Base-by-base conservation (phyloP, 1,284 basidiomycete genomes). In the Tylopilus orsonianus region DNA sequence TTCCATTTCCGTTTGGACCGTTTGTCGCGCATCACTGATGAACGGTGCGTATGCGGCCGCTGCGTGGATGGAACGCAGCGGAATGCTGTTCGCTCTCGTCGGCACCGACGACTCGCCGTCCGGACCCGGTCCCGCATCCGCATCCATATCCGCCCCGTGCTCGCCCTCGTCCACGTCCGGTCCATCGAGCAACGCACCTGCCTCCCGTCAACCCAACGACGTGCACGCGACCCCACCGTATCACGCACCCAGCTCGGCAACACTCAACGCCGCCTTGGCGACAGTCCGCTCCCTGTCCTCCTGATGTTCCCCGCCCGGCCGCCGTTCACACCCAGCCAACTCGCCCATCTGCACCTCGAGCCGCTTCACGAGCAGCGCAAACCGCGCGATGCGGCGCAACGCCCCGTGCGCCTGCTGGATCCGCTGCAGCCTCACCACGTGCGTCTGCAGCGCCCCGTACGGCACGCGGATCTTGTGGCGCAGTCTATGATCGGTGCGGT, bases 211-310 rank as follows among this genome's bases (percentile, higher is more conserved):
- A 32, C 36, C 36, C 29, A 23, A 14, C 32, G 3, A 5, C 7
- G 7, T 10, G 26, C 5, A 6, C 26, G 26, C 26, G 26, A 27
- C 5, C 26, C 26, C 7, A n/a, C n/a, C n/a, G n/a, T n/a, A 33
- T 30, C 27, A 73, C 80, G 58, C 52, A 92, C 92, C 80, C 32
- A 97, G 75, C 66, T 97, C 93, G 1, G 93, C 90, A 5, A 96
- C 83, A 34, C 84, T 93, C 55, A 97, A 71, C 8, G 93, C 93
- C 1, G 94, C 93, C 67, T 94, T 94, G 3, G 92, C 87, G 56
- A 96, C 83, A 10, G 83, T 81, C 5, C 91, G 75, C 61, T 95
- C 92, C 65, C 84, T 87, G 55, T 93, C 91, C 26, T 88, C 86
- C 60, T 89, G 86, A 22, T 72, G 64, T 35, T 80, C 79, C 14